Percentiles rank a stretch among this genome's conserved stretches.
These are phyloP conservation scores for Calvatia gigantea DNA, from an alignment of 768 basidiomycete species.

Conservation along the genomic window DNA sequence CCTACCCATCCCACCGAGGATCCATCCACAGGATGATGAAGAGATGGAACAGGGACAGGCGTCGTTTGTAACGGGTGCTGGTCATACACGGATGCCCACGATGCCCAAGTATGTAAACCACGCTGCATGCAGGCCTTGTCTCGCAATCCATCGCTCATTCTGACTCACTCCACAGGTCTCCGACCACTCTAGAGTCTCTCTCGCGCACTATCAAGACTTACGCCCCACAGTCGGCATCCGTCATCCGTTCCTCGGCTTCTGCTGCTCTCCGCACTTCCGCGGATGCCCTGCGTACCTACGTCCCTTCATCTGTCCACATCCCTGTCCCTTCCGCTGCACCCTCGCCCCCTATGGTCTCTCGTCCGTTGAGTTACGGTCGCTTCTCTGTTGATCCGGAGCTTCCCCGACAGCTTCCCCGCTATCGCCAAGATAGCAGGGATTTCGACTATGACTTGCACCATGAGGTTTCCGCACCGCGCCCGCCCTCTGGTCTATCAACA, in stretches of 20 bases:
- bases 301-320: conserved; percentile 43
- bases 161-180: conserved; percentile 8
- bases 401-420: neutral
- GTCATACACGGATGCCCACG: conserved; percentile 18
- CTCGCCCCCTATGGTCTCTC: conserved; percentile 45
- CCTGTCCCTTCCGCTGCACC: conserved; percentile 35
- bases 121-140: conserved; percentile 7
- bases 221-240: neutral
- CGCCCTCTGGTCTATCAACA: neutral
- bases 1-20: conserved; percentile 21
- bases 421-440: neutral
- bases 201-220: conserved; percentile 6
- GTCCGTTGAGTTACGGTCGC: neutral
- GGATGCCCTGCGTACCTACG: conserved; percentile 41
- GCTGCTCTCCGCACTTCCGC: conserved; percentile 8
- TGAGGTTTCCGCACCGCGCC: neutral
- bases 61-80: neutral
- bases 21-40: neutral
- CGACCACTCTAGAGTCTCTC: conserved; percentile 5
- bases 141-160: neutral
- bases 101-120: conserved; percentile 19
- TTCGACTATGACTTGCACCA: neutral
- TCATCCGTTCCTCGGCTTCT: neutral
- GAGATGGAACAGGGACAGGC: conserved; percentile 2
- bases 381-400: conserved; percentile 10